Evolutionary conservation across 2,329 filamentous ascomycete genomes (phyloP), one percentile per base, ranked within the genome.

Genomic region (Ophiostoma himal-ulmi): DNA sequence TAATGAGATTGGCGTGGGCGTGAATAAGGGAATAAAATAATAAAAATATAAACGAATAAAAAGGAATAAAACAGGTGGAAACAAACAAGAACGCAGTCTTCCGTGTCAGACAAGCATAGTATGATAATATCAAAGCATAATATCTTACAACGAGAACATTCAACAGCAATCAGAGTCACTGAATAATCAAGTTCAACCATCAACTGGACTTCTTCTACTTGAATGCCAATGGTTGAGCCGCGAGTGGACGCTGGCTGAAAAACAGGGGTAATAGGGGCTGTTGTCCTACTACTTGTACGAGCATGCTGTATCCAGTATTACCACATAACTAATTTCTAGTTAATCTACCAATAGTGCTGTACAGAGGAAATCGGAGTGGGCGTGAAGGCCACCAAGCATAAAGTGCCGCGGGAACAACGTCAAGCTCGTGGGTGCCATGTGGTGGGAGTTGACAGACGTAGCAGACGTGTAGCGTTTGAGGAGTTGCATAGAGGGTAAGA

Each of bases 171-270:
- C 10, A 48, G n/a, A 26, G 52, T 57, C 52, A 8, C 5, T n/a
- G 3, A 10, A n/a, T 17, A 48, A 20, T 20, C 44, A 48, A 48
- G 17, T 17, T 5, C 5, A 6, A 20, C 17, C 44, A 48, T 6
- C 14, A 5, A n/a, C 41, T 44, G 48, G 20, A 57, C n/a, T 57
- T 57, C 8, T 22, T 57, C n/a, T 57, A 57, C 30, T 57, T 57
- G 52, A 57, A 26, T 30, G 30, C 30, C 52, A 57, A 57, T 57
- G 52, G 52, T 57, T 57, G 52, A 57, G 52, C 68, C 30, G 17
- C 60, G 39, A 48, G 54, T 37, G 30, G 68, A 41, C 37, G 54
- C 22, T 60, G 37, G 41, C 26, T 37, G 41, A 30, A 22, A 68
- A 54, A 57, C 30, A 30, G 17, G 52, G 30, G 44, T 17, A 68